Evolutionary conservation across 768 basidiomycete genomes (phyloP).

Genomic region (Xerocomellus amylosporus): DNA sequence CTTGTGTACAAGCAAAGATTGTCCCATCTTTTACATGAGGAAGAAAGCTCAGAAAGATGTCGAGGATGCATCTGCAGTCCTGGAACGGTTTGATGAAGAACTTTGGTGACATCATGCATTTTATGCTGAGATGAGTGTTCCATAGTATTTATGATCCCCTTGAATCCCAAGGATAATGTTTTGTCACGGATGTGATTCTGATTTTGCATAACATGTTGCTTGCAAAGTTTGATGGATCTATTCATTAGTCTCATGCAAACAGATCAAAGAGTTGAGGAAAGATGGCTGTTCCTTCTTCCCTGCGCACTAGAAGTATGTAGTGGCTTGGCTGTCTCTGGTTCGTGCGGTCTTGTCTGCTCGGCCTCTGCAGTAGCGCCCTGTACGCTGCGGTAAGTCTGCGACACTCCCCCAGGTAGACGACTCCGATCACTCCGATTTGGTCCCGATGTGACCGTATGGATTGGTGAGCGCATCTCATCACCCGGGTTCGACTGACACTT

Average conservation of each 20-base stretch:
- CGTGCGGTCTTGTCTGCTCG: no score
- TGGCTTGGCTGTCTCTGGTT: no score
- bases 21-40: conserved; percentile 98
- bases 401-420: no score
- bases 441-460: no score
- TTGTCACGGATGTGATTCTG: not conserved
- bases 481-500: no score
- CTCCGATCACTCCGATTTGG: no score
- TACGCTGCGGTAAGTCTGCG: no score
- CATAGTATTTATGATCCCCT: not conserved
- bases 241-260: not conserved
- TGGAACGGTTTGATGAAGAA: conserved; percentile 84
- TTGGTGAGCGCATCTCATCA: no score
- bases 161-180: not conserved
- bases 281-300: not conserved
- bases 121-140: not conserved
- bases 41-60: conserved; percentile 99
- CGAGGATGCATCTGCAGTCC: conserved; percentile 70
- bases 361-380: no score
- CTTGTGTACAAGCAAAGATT: conserved; percentile 93
- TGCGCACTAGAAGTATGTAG: not conserved
- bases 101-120: conserved; percentile 47
- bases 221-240: not conserved
- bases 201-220: not conserved
- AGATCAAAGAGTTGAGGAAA: no score